Evolutionary conservation across 2,329 filamentous ascomycete genomes (phyloP).

Genomic region (Bipolaris sorokiniana): DNA sequence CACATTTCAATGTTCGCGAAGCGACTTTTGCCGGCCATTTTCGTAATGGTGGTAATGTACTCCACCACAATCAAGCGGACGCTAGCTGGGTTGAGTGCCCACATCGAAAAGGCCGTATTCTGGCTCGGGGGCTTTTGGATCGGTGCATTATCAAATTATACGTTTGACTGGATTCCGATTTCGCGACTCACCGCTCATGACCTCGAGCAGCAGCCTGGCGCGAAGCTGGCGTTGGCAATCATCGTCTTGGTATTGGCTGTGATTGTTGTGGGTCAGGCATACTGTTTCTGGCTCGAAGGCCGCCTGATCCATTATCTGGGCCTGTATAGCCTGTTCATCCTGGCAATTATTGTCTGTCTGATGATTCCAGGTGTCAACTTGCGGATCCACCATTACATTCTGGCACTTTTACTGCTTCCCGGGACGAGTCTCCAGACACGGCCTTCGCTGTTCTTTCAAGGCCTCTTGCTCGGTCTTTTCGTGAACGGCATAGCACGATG

Average conservation of each 20-base stretch:
- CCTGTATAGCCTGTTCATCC: constrained; percentile 73
- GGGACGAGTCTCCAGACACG: constrained; percentile 47
- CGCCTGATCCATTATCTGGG: constrained; percentile 77
- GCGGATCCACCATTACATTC: constrained; percentile 76
- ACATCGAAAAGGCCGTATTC: constrained; percentile 84
- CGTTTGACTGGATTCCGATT: constrained; percentile 91
- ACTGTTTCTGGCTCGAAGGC: constrained; percentile 83
- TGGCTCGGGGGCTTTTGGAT: constrained; percentile 92
- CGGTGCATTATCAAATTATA: constrained; percentile 90
- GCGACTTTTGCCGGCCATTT: constrained; percentile 83
- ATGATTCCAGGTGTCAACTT: constrained; percentile 76
- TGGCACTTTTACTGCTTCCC: constrained; percentile 44
- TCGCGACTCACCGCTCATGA: constrained; percentile 86
- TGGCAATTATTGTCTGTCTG: constrained; percentile 71
- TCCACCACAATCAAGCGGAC: constrained; percentile 78
- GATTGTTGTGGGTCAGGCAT: constrained; percentile 78
- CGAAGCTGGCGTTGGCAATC: constrained; percentile 76
- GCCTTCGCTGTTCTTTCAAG: constrained; percentile 44
- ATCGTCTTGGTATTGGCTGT: constrained; percentile 73
- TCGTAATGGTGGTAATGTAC: constrained; percentile 84
- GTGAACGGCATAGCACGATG: constrained; percentile 47
- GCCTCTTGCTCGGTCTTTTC: constrained; percentile 45
- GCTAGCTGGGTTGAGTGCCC: constrained; percentile 74
- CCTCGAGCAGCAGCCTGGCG: constrained; percentile 85
- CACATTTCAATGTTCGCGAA: constrained; percentile 67